Evolutionary conservation across 306 rosid genomes (phyloP), one percentile per base, ranked within the genome.

Genomic region (Carpinus viminea): DNA sequence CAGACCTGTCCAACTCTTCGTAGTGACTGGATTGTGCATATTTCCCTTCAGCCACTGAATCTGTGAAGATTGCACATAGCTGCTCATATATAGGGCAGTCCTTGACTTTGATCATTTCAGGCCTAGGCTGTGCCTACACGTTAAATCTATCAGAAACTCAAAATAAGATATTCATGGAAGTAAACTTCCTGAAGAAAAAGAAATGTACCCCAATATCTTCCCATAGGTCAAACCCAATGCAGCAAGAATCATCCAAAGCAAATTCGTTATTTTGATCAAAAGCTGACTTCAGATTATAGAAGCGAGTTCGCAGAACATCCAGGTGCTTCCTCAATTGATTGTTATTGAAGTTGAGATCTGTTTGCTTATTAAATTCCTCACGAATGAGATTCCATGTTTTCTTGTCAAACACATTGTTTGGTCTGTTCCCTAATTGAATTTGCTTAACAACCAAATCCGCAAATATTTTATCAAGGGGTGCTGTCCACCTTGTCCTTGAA

Each of bases 401-500:
- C 87, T 93, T 91, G 85, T 91, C 98, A 50, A 93, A 90, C 79
- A 88, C 85, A 74, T 90, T 89, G 85, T 93, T 93, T 34, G 91
- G 95, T 70, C 95, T 85, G 74, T 87, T 93, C 66, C 97, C 95
- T 38, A 89, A 78, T 65, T 91, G 98, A 83, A 91, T 93, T 78
- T 93, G 97, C 87, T 90, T 86, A 47, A 88, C 90, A 76, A 91
- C 93, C 90, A 93, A 81, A 70, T 93, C 96, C 8, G 98, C 94
- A 79, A 93, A 93, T 81, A 91, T 87, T 91, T 88, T 89, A 87
- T 93, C 96, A 26, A 93, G 96, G 51, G 93, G 77, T 54, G 98
- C 83, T 20, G 98, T 91, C 98, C 98, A 93, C 90, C 98, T 89
- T 41, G 98, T 93, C 87, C 98, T 91, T 4, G 94, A 93, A 28